These are phyloP conservation scores for Nelumbo lutea DNA, from an alignment of 164 flowering plant species.

Conservation along the genomic window DNA sequence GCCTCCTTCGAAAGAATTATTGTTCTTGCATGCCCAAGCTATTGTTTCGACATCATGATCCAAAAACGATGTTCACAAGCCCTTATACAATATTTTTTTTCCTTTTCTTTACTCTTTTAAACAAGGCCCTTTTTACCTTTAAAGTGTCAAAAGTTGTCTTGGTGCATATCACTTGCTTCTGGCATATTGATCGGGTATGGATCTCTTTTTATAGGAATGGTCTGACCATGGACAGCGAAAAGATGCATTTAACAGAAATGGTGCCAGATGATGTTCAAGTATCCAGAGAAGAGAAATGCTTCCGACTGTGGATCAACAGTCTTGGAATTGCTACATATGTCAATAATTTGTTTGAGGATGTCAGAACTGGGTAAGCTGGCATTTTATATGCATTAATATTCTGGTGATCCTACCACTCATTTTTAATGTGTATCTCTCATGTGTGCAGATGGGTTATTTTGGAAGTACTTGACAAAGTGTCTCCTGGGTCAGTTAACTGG, in stretches of 20 bases:
- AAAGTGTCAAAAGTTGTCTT: background rate
- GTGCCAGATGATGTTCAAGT: conserved; percentile 82
- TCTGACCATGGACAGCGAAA: conserved; percentile 57
- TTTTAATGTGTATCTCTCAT: conserved; percentile 8
- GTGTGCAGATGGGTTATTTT: conserved; percentile 76
- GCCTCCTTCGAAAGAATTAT: no score
- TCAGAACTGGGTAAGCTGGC: conserved; percentile 75
- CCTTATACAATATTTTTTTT: background rate
- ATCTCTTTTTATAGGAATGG: conserved; percentile 61
- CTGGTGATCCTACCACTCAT: background rate
- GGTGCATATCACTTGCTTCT: no score
- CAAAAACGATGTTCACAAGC: no score
- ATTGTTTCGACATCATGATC: no score
- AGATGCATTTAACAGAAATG: conserved; percentile 82
- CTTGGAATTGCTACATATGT: conserved; percentile 70
- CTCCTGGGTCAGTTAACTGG: conserved; percentile 90
- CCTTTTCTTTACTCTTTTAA: background rate
- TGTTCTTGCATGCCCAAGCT: no score
- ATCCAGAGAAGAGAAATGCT: conserved; percentile 88
- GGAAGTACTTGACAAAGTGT: conserved; percentile 85
- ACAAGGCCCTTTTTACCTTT: background rate
- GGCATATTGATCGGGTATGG: background rate
- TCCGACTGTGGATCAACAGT: conserved; percentile 87
- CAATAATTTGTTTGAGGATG: conserved; percentile 91
- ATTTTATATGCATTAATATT: background rate